Evolutionary conservation across 2,329 filamentous ascomycete species (phyloP).

Genomic region (Thelonectria blattea): DNA sequence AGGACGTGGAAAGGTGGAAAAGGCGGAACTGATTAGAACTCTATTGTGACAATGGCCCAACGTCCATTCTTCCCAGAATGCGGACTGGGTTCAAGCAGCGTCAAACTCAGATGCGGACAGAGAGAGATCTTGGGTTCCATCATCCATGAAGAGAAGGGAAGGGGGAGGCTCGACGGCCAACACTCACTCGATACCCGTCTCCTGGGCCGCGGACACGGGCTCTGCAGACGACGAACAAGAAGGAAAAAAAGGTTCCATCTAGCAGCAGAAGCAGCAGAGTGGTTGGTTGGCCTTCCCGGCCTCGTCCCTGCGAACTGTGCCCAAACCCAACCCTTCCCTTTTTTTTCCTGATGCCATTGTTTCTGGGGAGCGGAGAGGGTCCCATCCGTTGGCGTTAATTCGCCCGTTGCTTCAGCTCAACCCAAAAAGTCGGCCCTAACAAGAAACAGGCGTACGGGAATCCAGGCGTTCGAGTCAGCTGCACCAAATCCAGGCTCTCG

Average conservation of each 20-base stretch:
- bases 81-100: neutral
- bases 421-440: constrained; percentile 8
- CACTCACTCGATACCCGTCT: constrained; percentile 22
- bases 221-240: neutral
- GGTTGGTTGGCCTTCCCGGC: constrained; percentile 15
- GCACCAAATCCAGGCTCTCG: constrained; percentile 39
- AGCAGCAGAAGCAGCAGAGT: constrained; percentile 1
- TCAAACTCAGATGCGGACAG: constrained; percentile 11
- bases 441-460: constrained; percentile 19
- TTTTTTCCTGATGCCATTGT: neutral
- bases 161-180: neutral
- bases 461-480: constrained; percentile 37
- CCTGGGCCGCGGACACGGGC: constrained; percentile 31
- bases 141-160: too few species aligned
- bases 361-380: constrained; percentile 4
- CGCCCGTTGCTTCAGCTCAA: constrained; percentile 12
- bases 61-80: neutral
- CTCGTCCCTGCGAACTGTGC: constrained; percentile 20
- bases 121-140: neutral
- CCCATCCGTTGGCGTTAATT: constrained; percentile 19
- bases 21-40: neutral
- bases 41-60: neutral
- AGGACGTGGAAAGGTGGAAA: neutral
- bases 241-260: neutral
- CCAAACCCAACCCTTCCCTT: constrained; percentile 20